phyloP scores from a whole-genome alignment of 2,329 filamentous ascomycete genomes.

The Alternaria triticina region DNA sequence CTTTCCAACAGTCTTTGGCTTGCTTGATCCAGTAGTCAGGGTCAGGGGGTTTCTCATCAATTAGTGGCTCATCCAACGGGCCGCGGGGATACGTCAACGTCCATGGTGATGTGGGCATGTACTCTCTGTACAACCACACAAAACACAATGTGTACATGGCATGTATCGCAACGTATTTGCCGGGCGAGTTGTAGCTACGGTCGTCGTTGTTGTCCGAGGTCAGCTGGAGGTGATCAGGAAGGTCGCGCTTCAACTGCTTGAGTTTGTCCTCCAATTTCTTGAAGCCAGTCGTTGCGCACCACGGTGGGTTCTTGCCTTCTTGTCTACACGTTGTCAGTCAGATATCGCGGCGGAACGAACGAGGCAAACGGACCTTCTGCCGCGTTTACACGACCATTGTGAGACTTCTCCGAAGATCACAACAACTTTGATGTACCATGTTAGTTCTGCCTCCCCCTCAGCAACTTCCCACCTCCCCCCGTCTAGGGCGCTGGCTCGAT shows the following conservation, averaged over 20 bases:
- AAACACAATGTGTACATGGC: conserved; percentile 69
- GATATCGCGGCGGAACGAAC: neutral
- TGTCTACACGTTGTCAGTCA: conserved; percentile 19
- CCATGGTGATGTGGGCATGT: conserved; percentile 70
- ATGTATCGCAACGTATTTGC: conserved; percentile 71
- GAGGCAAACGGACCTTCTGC: conserved; percentile 55
- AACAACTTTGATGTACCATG: conserved; percentile 61
- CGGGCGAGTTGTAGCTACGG: conserved; percentile 69
- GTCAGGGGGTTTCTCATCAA: conserved; percentile 10
- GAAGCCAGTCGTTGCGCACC: conserved; percentile 64
- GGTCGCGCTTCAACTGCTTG: conserved; percentile 58
- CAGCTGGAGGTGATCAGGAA: conserved; percentile 65
- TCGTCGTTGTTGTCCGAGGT: conserved; percentile 68
- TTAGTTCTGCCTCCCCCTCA: conserved; percentile 54
- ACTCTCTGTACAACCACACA: conserved; percentile 73
- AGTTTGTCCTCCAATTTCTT: conserved; percentile 60
- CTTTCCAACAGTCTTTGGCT: conserved; percentile 67
- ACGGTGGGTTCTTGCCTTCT: conserved; percentile 62
- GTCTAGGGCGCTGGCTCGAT: conserved; percentile 27
- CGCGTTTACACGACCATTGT: conserved; percentile 65
- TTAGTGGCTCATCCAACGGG: conserved; percentile 62
- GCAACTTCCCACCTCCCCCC: conserved; percentile 61
- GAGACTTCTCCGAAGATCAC: conserved; percentile 63
- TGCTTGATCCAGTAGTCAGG: conserved; percentile 66
- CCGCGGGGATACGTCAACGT: conserved; percentile 58